Base-by-base conservation (phyloP, 495 filamentous ascomycete species). In the Staphylotrichum tortipilum region DNA sequence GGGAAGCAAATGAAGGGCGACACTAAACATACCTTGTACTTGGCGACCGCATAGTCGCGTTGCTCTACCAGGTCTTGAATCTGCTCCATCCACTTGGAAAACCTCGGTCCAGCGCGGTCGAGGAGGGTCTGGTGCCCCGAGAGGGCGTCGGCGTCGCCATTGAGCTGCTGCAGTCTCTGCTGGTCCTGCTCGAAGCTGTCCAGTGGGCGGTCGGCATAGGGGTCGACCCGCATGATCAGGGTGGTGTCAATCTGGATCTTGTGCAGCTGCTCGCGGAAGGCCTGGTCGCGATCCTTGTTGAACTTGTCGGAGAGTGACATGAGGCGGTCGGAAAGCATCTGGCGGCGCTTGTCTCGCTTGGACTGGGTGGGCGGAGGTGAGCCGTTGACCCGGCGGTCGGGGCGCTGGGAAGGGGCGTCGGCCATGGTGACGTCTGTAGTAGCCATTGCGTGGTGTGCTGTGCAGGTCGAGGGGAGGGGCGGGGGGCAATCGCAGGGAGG, bases 301-400 rank as follows among this genome's bases (percentile, higher is more conserved):
- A 94, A 89, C 52, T 81, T 79, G 43, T 78, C 78, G 21, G 82
- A 81, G 55, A 96, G 78, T 38, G 82, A 76, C 17, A 75, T 72
- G 21, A 95, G 77, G 28, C 83, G 82, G 31, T 94, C 90, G 24
- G 79, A 75, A 44, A 97, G 76, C 43, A 79, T 75, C 50, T 84
- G 85, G 46, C 90, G 83, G 51, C 86, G 80, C 63, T 94, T 92
- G 72, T 97, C 90, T 58, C 88, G 79, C 73, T 98, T 98, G 4
- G 89, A 88, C 52, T 64, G 62, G 2, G 59, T 34, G 1, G 61
- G 55, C 3, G 57, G 61, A 47, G 61, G 63, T 8, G 63, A 65
- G 52, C 50, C 50, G 50, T 62, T 63, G 35, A 41, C 34, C 10
- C 61, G 63, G 33, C 57, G 64, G 45, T 58, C 63, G 8, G 50